Conservation (phyloP, 2,329 filamentous ascomycete genomes). For the Hymenoscyphus occultus region DNA sequence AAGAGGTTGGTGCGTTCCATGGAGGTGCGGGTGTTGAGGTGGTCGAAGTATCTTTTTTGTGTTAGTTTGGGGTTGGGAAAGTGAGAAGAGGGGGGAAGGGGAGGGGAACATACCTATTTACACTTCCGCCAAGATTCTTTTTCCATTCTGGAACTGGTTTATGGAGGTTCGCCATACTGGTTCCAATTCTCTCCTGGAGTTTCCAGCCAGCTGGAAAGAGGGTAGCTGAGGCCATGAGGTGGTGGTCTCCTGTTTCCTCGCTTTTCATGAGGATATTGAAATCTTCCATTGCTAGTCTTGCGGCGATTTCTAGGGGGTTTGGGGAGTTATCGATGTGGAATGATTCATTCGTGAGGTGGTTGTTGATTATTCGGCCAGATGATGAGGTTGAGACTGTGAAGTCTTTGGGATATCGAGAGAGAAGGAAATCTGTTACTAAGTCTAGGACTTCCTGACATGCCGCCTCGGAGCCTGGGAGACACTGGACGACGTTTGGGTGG, state of each 20-base stretch:
- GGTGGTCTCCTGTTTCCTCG: constrained; percentile 45
- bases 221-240: constrained; percentile 49
- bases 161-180: constrained; percentile 46
- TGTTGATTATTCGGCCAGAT: constrained; percentile 38
- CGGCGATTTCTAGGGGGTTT: constrained; percentile 49
- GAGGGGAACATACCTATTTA: constrained; percentile 41
- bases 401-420: constrained; percentile 41
- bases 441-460: constrained; percentile 48
- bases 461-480: constrained; percentile 42
- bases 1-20: constrained; percentile 51
- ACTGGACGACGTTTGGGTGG: constrained; percentile 43
- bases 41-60: constrained; percentile 41
- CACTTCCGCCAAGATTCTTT: constrained; percentile 42
- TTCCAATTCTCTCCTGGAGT: constrained; percentile 47
- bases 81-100: not conserved
- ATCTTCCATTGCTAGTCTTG: constrained; percentile 50
- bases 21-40: constrained; percentile 41
- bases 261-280: constrained; percentile 47
- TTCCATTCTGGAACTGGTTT: constrained; percentile 49
- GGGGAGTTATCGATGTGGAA: constrained; percentile 40
- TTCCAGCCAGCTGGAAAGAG: constrained; percentile 53
- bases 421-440: constrained; percentile 45
- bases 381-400: constrained; percentile 40
- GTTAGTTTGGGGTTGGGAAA: not conserved
- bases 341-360: constrained; percentile 44